These are phyloP conservation scores for Scedosporium minutisporum DNA, from an alignment of 2,329 filamentous ascomycete genomes.

Conservation along the genomic window DNA sequence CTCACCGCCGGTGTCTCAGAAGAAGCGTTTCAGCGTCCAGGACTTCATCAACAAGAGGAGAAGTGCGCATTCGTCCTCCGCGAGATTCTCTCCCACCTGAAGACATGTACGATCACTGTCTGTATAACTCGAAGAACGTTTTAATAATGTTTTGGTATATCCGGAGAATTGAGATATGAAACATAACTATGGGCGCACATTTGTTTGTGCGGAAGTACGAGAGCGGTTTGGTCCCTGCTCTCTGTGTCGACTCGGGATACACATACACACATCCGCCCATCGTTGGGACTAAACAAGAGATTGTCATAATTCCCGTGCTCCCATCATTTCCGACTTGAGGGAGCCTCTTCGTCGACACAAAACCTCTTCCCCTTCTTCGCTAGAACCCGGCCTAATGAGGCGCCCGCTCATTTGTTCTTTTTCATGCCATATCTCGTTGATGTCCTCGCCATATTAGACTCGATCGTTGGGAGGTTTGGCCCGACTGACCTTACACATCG, in stretches of 20 bases:
- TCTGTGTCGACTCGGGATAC: too few relatives aligned
- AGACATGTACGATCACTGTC: background rate
- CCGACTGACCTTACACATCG: background rate
- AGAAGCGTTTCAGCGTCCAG: conserved; percentile 5
- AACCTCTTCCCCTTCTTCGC: background rate
- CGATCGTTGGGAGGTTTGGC: background rate
- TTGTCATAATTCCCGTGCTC: background rate
- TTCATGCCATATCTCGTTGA: background rate
- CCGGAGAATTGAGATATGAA: background rate
- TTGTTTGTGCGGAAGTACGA: background rate
- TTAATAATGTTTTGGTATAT: background rate
- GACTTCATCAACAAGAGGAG: conserved; percentile 7
- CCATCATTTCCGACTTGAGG: background rate
- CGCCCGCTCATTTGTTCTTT: background rate
- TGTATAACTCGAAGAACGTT: background rate
- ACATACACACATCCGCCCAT: background rate
- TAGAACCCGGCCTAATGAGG: background rate
- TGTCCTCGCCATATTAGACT: background rate
- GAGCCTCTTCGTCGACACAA: background rate
- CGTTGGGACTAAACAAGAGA: background rate
- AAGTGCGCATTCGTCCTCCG: background rate
- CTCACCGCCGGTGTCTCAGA: background rate
- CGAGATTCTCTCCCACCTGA: background rate
- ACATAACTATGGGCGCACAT: background rate
- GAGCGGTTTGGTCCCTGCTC: too few relatives aligned